A percentile compares a stretch with the other conserved stretches of the same genome.
These are phyloP conservation scores for Manihot esculenta DNA, from an alignment of 441 rosid genomes.

Conservation along the genomic window DNA sequence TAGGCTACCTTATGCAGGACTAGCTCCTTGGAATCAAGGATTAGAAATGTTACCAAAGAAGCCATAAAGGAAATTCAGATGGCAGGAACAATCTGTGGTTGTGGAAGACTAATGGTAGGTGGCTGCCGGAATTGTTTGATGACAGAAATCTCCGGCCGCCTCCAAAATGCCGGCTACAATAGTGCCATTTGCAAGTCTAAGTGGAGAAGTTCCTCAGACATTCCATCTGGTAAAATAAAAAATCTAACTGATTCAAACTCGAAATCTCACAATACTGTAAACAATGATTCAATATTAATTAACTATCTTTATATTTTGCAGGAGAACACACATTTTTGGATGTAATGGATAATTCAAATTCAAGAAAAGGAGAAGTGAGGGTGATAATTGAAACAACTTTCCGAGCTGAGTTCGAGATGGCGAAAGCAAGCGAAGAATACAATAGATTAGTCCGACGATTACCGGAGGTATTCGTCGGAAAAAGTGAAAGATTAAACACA, in stretches of 20 bases:
- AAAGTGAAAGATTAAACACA: conserved; percentile 46
- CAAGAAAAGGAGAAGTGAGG: conserved; percentile 43
- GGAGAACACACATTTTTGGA: conserved; percentile 65
- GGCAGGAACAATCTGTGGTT: conserved; percentile 33
- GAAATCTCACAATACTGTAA: too few species aligned
- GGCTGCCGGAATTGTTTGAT: conserved; percentile 52
- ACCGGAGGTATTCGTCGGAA: conserved; percentile 60
- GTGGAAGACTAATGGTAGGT: conserved; percentile 33
- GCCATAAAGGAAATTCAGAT: conserved; percentile 37
- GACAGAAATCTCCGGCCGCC: conserved; percentile 44
- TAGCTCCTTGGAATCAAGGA: conserved; percentile 43
- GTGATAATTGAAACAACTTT: conserved; percentile 57
- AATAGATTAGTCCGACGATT: conserved; percentile 33
- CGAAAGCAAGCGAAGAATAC: conserved; percentile 59
- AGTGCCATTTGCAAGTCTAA: conserved; percentile 49
- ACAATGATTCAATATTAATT: too few species aligned
- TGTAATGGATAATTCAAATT: conserved; percentile 36
- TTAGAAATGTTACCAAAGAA: conserved; percentile 45
- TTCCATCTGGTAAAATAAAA: conserved; percentile 48
- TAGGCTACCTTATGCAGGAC: conserved; percentile 48
- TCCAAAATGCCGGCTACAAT: conserved; percentile 40
- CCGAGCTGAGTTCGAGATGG: conserved; percentile 62
- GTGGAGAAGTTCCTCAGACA: conserved; percentile 49
- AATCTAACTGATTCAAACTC: neutral
- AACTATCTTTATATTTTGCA: conserved; percentile 11